Evolutionary conservation across 1,284 basidiomycete species (phyloP), one percentile per base, ranked within the genome.

Genomic region (Trichosporon sp.): DNA sequence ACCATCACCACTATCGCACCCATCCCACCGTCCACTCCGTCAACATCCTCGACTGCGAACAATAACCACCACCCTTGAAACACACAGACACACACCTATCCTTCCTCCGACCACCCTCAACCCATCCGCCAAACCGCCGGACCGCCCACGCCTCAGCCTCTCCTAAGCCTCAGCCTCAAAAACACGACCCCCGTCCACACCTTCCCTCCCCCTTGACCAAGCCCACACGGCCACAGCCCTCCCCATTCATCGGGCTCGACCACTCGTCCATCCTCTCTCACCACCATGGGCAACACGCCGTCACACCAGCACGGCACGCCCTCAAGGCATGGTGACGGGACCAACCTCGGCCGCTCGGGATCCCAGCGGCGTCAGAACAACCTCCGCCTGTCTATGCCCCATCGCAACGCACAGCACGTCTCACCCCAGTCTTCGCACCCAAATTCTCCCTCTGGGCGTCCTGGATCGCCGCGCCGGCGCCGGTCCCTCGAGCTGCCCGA

Each of bases 401-500:
- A 70, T 37, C 69, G 73, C 70, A 70, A 44, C 36, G 52, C 40
- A n/a, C n/a, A n/a, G 11, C 63, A 74, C 46, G 65, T 74, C 19
- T 78, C 75, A 7, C 75, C 77, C 2, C 69, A 70, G 31, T 69
- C 70, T 0, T 74, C 71, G 16, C 74, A 77, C 62, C 74, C 77
- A 8, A 73, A 77, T 9, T 78, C 78, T 3, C 78, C 78, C 1
- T 72, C 73, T 7, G 65, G 63, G 3, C 65, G 73, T 11, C 61
- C 71, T 10, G 71, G 73, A 8, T 76, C 74, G 5, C 78, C 78
- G 6, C 69, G 79, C 27, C 64, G 78, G 33, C 68, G 79, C 25
- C 79, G 79, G 69, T 77, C 74, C 13, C 73, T 81, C 56, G 79
- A 81, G 69, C 67, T 81, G 14, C 79, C 79, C 13, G 79, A 81